These are phyloP conservation scores for Xanthoparmelia taractica DNA, from an alignment of 495 filamentous ascomycete genomes.

Conservation along the genomic window DNA sequence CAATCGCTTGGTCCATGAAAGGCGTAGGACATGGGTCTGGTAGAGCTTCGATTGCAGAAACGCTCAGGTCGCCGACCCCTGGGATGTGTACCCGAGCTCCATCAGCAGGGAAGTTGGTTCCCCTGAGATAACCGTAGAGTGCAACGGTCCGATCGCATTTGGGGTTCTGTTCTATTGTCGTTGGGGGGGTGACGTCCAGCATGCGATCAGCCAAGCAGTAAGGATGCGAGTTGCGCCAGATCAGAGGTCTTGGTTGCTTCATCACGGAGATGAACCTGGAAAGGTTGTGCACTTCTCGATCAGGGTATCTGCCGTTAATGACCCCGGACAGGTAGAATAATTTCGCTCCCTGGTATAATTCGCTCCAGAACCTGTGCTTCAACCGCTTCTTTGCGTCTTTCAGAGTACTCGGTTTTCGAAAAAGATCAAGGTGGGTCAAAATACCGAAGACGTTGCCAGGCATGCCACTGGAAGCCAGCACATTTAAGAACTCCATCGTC, in stretches of 20 bases:
- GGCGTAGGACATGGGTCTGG: slow-evolving; percentile 96
- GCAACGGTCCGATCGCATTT: slow-evolving; percentile 87
- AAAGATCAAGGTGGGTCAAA: slow-evolving; percentile 90
- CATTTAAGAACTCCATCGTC: slow-evolving; percentile 98
- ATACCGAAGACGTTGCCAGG: slow-evolving; percentile 97
- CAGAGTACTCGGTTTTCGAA: slow-evolving; percentile 82
- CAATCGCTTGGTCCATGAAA: slow-evolving; percentile 73
- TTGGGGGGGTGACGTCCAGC: slow-evolving; percentile 88
- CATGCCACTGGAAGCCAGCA: slow-evolving; percentile 84
- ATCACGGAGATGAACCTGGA: slow-evolving; percentile 92
- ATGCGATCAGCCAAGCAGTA: slow-evolving; percentile 91
- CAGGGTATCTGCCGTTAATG: slow-evolving; percentile 91
- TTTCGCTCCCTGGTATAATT: slow-evolving; percentile 93
- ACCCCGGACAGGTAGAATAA: slow-evolving; percentile 94
- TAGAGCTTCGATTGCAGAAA: slow-evolving; percentile 73
- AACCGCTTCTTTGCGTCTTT: slow-evolving; percentile 89
- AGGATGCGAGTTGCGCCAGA: slow-evolving; percentile 96
- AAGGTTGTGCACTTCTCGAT: slow-evolving; percentile 91
- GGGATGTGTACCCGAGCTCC: slow-evolving; percentile 87
- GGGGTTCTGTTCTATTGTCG: slow-evolving; percentile 72
- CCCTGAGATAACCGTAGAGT: slow-evolving; percentile 86
- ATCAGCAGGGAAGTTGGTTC: slow-evolving; percentile 88
- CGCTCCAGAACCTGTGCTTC: slow-evolving; percentile 93
- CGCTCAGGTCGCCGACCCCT: slow-evolving; percentile 84
- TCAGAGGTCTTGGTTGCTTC: slow-evolving; percentile 92